Conservation (phyloP, 768 basidiomycete species). For the Boletus edulis region DNA sequence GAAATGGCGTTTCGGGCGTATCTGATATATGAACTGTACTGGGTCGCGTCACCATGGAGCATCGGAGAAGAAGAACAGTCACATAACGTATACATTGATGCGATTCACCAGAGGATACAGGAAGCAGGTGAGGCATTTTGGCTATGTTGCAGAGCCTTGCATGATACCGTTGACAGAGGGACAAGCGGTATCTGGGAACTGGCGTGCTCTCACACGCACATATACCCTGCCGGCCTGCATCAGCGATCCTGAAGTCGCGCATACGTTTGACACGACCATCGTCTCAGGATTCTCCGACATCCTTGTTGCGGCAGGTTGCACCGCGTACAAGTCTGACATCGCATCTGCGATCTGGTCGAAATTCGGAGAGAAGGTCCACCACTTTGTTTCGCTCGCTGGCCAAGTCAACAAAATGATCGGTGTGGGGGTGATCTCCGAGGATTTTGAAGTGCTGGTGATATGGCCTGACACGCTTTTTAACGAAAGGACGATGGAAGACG, state of each 20-base stretch:
- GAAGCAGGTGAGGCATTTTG: constrained; percentile 30
- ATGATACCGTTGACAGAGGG: constrained; percentile 31
- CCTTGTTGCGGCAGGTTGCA: constrained; percentile 26
- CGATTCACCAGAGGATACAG: constrained; percentile 33
- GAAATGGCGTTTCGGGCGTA: constrained; percentile 33
- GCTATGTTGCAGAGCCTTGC: not conserved
- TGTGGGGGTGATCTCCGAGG: constrained; percentile 23
- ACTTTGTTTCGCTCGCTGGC: constrained; percentile 44
- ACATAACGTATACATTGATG: constrained; percentile 15
- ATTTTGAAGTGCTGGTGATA: constrained; percentile 23
- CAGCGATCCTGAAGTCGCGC: constrained; percentile 16
- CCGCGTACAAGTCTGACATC: constrained; percentile 18
- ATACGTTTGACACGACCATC: constrained; percentile 6
- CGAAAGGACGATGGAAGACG: constrained; percentile 20
- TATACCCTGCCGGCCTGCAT: constrained; percentile 12
- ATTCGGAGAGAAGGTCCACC: constrained; percentile 40
- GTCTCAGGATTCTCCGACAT: constrained; percentile 25
- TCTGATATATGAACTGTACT: constrained; percentile 20
- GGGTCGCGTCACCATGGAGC: constrained; percentile 22
- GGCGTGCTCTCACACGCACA: constrained; percentile 38
- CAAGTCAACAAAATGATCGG: constrained; percentile 38
- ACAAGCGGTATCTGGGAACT: constrained; percentile 41
- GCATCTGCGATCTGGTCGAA: constrained; percentile 38
- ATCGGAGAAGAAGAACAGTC: constrained; percentile 16
- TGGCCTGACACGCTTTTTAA: constrained; percentile 15